phyloP scores from a whole-genome alignment of 1,284 basidiomycete genomes.

The Gastroboletus turbinatus region DNA sequence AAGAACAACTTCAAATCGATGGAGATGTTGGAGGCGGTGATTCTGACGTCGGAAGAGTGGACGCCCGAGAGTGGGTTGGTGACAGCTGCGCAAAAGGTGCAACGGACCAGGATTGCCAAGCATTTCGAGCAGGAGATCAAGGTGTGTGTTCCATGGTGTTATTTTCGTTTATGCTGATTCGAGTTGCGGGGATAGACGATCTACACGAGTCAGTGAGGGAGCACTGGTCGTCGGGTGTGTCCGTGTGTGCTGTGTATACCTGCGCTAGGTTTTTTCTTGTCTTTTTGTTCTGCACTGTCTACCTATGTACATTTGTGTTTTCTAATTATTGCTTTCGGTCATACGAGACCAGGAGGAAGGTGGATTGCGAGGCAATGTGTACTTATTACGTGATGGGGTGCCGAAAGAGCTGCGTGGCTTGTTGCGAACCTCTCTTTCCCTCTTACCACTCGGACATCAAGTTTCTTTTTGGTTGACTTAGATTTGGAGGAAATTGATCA shows the following conservation, averaged over 20 bases:
- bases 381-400: no score
- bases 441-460: slow-evolving; percentile 15
- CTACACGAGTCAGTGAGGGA: slow-evolving; percentile 36
- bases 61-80: slow-evolving; percentile 86
- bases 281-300: not conserved
- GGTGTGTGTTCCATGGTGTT: slow-evolving; percentile 11
- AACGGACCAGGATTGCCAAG: slow-evolving; percentile 65
- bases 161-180: not conserved
- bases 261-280: not conserved
- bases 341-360: not conserved
- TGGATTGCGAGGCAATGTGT: no score
- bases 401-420: no score
- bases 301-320: not conserved
- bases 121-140: slow-evolving; percentile 70
- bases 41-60: slow-evolving; percentile 88
- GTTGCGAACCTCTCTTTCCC: slow-evolving; percentile 13
- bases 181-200: slow-evolving; percentile 22
- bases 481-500: no score
- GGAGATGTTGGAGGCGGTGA: slow-evolving; percentile 78
- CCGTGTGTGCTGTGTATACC: not conserved
- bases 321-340: not conserved
- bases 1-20: slow-evolving; percentile 85
- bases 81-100: slow-evolving; percentile 50
- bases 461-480: no score
- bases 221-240: not conserved